Evolutionary conservation across 306 rosid species (phyloP).

Genomic region (Cucurbita argyrosperma): DNA sequence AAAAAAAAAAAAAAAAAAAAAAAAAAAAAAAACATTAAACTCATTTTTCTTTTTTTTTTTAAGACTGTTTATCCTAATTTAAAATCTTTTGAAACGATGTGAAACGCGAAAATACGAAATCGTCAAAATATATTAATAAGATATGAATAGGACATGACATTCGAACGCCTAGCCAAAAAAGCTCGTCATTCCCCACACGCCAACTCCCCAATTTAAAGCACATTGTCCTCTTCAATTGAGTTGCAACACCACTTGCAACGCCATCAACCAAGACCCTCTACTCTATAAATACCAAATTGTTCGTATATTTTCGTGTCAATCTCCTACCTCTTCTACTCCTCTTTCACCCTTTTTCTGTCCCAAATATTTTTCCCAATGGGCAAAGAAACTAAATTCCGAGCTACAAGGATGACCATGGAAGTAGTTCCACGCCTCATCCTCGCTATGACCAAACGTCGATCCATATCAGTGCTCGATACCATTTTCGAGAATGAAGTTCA

Average conservation of each 20-base stretch:
- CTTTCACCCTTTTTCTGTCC: not conserved
- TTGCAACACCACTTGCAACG: not conserved
- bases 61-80: no score
- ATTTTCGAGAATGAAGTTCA: slow-evolving; percentile 5
- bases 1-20: no score
- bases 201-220: not conserved
- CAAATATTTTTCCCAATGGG: not conserved
- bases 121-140: no score
- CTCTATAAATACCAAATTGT: not conserved
- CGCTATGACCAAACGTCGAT: not conserved
- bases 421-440: not conserved
- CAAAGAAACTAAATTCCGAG: not conserved
- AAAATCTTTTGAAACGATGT: no score
- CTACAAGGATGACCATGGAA: not conserved
- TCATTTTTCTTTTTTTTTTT: no score
- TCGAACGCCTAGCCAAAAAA: not conserved
- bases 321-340: not conserved
- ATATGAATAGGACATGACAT: not conserved
- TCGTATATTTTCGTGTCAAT: not conserved
- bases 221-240: not conserved
- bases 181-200: not conserved
- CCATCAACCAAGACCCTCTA: not conserved
- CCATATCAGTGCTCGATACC: not conserved
- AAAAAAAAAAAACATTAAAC: no score
- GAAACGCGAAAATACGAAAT: no score